phyloP scores from a whole-genome alignment of 805 yeast species.

The Candida sakaeoensis region DNA sequence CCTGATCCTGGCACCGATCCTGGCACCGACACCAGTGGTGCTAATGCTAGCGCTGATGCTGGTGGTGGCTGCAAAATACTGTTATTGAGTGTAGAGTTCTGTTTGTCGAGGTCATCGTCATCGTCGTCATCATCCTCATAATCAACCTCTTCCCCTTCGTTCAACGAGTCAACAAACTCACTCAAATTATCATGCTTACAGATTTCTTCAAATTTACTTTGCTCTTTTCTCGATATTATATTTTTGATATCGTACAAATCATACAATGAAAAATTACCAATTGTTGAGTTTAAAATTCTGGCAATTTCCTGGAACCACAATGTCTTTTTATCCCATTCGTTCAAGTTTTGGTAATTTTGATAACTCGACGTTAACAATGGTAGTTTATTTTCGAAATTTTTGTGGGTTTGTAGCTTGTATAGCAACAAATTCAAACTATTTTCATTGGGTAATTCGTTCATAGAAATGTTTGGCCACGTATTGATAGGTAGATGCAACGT shows the following conservation, averaged over 20 bases:
- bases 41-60: no score
- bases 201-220: slow-evolving; percentile 11
- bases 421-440: slow-evolving; percentile 9
- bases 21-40: no score
- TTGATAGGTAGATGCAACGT: slow-evolving; percentile 12
- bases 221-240: slow-evolving; percentile 9
- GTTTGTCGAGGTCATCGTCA: slow-evolving; percentile 5
- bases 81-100: background rate
- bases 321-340: slow-evolving; percentile 5
- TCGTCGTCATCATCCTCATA: slow-evolving; percentile 8
- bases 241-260: slow-evolving; percentile 12
- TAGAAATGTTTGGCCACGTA: slow-evolving; percentile 9
- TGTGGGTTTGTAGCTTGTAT: background rate
- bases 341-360: slow-evolving; percentile 9
- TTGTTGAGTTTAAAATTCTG: slow-evolving; percentile 7
- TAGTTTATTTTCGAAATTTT: slow-evolving; percentile 6
- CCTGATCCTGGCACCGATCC: no score
- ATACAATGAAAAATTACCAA: slow-evolving; percentile 11
- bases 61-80: background rate
- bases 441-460: slow-evolving; percentile 8
- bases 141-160: slow-evolving; percentile 3
- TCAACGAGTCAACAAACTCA: slow-evolving; percentile 10
- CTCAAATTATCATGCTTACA: slow-evolving; percentile 13
- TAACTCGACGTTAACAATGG: slow-evolving; percentile 7
- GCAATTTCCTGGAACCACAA: slow-evolving; percentile 11